Conservation (phyloP, 345 rosid genomes). For the Eucalyptus microcorys region DNA sequence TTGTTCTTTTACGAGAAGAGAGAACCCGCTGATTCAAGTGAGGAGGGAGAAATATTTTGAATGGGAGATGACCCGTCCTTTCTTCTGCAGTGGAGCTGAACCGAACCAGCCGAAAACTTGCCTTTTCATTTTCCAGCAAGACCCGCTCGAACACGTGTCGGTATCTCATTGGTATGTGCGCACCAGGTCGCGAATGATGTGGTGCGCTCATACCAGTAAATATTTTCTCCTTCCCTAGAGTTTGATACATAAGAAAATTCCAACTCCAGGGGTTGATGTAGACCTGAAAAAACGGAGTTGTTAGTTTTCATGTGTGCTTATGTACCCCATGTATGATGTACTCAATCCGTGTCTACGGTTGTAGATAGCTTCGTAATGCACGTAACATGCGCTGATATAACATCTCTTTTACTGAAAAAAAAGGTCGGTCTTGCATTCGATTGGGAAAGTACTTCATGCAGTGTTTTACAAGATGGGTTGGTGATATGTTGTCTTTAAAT, state of each 20-base stretch:
- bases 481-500: too few relatives aligned
- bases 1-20: too few relatives aligned
- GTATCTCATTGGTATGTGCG: accelerated
- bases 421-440: not conserved
- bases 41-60: too few relatives aligned
- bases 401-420: not conserved
- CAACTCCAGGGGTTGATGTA: too few relatives aligned
- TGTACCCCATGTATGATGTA: not conserved
- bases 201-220: accelerated
- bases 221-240: too few relatives aligned
- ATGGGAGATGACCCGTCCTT: too few relatives aligned
- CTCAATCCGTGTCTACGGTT: not conserved
- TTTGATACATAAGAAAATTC: too few relatives aligned
- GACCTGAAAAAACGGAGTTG: too few relatives aligned
- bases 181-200: accelerated
- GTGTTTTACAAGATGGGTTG: not conserved
- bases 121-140: accelerated
- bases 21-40: accelerated
- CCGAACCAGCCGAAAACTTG: accelerated
- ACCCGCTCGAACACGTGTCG: accelerated
- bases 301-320: too few relatives aligned
- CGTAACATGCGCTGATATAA: not conserved
- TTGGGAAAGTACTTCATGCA: not conserved
- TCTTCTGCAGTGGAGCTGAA: too few relatives aligned
- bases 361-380: not conserved